Percentiles rank a stretch among this genome's conserved stretches.
phyloP scores from a whole-genome alignment of 129 eudicot species.

The Flaveria sonorensis region DNA sequence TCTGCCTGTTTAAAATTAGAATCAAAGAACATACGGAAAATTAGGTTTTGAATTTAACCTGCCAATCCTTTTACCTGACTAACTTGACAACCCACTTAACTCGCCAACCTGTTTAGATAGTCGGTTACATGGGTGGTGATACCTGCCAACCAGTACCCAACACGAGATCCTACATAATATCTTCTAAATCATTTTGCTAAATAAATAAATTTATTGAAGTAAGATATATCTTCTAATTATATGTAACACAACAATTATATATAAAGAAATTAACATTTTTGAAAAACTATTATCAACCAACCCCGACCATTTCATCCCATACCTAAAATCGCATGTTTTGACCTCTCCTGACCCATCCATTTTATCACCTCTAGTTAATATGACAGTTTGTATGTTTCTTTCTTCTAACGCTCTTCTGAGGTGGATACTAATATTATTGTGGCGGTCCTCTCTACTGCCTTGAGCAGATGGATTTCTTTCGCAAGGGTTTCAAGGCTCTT shows the following conservation, averaged over 20 bases:
- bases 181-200: neutral
- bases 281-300: neutral
- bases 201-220: neutral
- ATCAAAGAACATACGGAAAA: neutral
- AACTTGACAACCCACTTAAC: neutral
- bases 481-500: conserved; percentile 77
- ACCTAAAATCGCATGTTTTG: neutral
- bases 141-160: neutral
- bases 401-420: neutral
- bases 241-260: neutral
- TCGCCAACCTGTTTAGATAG: neutral
- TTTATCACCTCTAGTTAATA: neutral
- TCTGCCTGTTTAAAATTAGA: neutral
- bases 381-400: neutral
- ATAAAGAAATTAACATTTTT: neutral
- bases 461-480: conserved; percentile 82
- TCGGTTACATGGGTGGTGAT: no score
- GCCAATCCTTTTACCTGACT: neutral
- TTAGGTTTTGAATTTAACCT: neutral
- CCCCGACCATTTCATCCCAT: neutral
- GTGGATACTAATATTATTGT: conserved; percentile 2
- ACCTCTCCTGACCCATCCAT: neutral
- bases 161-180: neutral
- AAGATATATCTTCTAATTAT: neutral
- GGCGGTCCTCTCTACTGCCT: conserved; percentile 24